Evolutionary conservation across 495 filamentous ascomycete genomes (phyloP), one percentile per base, ranked within the genome.

Genomic region (Cryomyces minteri): DNA sequence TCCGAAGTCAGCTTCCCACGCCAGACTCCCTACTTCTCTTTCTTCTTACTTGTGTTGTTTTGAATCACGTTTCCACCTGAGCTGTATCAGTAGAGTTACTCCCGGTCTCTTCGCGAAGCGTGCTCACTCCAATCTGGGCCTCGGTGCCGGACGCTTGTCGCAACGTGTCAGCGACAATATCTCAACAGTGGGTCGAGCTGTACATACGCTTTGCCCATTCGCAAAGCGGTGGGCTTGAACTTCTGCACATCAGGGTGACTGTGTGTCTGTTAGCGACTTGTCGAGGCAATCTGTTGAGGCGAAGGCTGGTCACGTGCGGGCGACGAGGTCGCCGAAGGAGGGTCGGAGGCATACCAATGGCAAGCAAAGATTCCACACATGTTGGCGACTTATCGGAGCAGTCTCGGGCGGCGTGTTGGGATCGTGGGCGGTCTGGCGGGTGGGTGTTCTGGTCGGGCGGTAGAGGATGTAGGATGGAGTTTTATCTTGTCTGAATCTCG

Each of bases 91-190:
- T 25, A 25, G 18, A 25, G 18, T 25, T 25, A 25, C 34, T 38
- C 12, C 34, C 34, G 3, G 9, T 38, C 9, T 9, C 34, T 38
- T 38, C 3, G 12, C 34, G 12, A 10, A 38, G 9, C 34, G 34
- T 38, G 34, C 85, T 81, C 67, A 93, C 88, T 95, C 90, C 90
- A 96, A 72, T 98, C 90, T 52, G 92, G 90, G 56, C 90, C 92
- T 63, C 90, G 81, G 64, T 98, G 90, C 54, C 90, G 85, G 55
- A 93, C 77, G 62, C 85, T 93, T 60, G 52, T 51, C 53, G 48
- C 43, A 41, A 38, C 44, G 45, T 41, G 51, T 48, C 53, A 45
- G 45, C 34, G 12, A 7, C 5, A 12, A 29, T 32, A 31, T 30
- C 8, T 9, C 36, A 32, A 48, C 32, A 29, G 47, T 48, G 40